Base-by-base conservation (phyloP, 164 flowering plant genomes). In the Sextonia rubra region DNA sequence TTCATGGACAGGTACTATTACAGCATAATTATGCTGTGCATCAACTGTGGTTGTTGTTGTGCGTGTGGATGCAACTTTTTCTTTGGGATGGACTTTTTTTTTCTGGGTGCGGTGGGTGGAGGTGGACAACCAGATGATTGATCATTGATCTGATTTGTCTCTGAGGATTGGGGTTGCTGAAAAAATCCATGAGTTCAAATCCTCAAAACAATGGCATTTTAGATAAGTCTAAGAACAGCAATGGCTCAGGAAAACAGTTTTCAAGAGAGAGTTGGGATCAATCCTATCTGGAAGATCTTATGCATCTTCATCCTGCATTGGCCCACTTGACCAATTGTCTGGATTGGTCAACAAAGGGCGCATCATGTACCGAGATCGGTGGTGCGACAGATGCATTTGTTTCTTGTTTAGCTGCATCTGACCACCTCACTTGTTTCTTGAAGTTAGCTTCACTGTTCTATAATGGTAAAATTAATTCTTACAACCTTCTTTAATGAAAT, bases 1-100 rank as follows among this genome's bases (percentile, higher is more conserved):
- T 70, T 77, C 84, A 23, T 93, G 98, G 98, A 86, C 85, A 73
- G 98, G 99, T 93, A 85, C 47, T 29, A 69, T 44, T 20, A 18
- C 75, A 64, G n/a, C 62, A 27, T 70, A 4, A 17, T 6, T 11
- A 2, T 47, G 64, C 70, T 71, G 56, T 71, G 56, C 18, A 22
- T 18, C 6, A 52, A 8, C 44, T 7, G 44, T 37, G 8, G 44
- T 37, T 52, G 58, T 49, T 49, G 18, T 15, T 52, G 17, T 52
- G 3, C 58, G 14, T 52, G 58, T 52, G 20, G 20, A 52, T 14
- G 20, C 44, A 37, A 37, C 58, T 52, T 52, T 17, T 52, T 52
- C n/a, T 52, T 52, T 52, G 17, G 58, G 20, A 32, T 32, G 44
- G 44, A 6, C 9, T 32, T 32, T 32, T 6, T 30, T 32, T 32